phyloP scores from a whole-genome alignment of 1,284 basidiomycete genomes.

The Athelia psychrophila region DNA sequence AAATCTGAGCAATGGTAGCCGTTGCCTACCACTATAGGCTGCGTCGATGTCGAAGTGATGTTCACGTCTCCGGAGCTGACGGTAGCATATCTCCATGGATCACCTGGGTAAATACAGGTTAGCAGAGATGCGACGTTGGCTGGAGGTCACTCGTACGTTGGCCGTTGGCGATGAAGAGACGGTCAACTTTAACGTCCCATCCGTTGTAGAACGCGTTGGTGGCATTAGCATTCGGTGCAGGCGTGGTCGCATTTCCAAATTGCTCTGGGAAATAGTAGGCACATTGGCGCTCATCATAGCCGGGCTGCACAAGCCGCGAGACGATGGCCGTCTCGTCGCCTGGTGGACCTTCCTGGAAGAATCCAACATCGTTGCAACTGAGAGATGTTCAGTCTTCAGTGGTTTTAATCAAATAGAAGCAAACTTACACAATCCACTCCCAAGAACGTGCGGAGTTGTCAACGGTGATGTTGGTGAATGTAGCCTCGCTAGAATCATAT shows the following conservation, averaged over 20 bases:
- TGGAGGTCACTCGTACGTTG: conserved; percentile 41
- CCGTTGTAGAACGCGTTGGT: conserved; percentile 56
- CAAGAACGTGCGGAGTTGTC: conserved; percentile 54
- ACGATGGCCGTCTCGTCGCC: conserved; percentile 49
- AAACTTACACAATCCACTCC: conserved; percentile 56
- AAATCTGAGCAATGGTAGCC: conserved; percentile 72
- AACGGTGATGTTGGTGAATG: conserved; percentile 50
- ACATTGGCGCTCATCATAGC: conserved; percentile 64
- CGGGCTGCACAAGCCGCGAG: conserved; percentile 56
- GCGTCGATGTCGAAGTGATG: conserved; percentile 44
- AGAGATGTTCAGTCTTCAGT: neutral
- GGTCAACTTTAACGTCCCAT: conserved; percentile 55
- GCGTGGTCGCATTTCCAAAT: conserved; percentile 40
- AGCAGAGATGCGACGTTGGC: neutral
- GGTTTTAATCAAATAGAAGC: neutral
- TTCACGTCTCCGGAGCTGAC: conserved; percentile 54
- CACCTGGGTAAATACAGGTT: conserved; percentile 31
- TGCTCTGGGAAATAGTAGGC: conserved; percentile 54
- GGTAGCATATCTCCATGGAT: conserved; percentile 73
- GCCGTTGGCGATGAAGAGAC: conserved; percentile 70
- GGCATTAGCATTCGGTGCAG: conserved; percentile 31
- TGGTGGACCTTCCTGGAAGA: conserved; percentile 60
- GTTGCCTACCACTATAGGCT: conserved; percentile 54
- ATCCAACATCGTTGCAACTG: conserved; percentile 71
- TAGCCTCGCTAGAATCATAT: conserved; percentile 44